These are phyloP conservation scores for Halteria grandinella DNA, from an alignment of 73 alveolate species.

Conservation along the genomic window DNA sequence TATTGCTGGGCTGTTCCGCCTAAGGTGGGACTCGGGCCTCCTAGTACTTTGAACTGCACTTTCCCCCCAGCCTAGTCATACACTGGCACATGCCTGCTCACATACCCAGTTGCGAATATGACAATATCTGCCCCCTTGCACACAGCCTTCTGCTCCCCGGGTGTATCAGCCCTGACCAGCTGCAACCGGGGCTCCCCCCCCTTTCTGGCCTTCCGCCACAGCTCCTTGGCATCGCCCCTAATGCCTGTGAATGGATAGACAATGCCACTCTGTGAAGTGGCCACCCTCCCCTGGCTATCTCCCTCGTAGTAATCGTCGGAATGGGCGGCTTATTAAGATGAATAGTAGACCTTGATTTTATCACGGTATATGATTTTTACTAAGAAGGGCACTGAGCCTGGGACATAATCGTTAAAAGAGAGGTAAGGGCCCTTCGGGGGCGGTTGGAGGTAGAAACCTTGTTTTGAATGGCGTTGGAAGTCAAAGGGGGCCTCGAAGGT, in stretches of 20 bases:
- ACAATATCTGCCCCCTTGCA: slow-evolving; percentile 43
- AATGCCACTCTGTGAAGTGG: slow-evolving; percentile 52
- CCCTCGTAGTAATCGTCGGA: slow-evolving; percentile 39
- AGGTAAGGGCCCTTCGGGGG: no score
- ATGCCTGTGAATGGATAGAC: slow-evolving; percentile 68
- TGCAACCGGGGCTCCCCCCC: slow-evolving; percentile 35
- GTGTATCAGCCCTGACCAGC: slow-evolving; percentile 27
- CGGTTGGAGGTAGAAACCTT: no score
- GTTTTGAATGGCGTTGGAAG: no score
- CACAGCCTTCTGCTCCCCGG: not conserved
- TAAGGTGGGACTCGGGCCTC: not conserved
- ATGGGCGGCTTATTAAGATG: slow-evolving; percentile 25
- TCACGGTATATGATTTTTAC: slow-evolving; percentile 34
- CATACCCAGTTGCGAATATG: slow-evolving; percentile 60
- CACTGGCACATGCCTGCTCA: slow-evolving; percentile 17
- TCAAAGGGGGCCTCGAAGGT: no score
- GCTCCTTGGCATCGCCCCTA: slow-evolving; percentile 72
- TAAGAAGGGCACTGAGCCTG: no score
- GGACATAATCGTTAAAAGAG: no score
- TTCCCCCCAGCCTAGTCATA: slow-evolving; percentile 20
- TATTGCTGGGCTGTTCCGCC: not conserved
- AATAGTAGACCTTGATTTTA: slow-evolving; percentile 47
- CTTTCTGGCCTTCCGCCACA: slow-evolving; percentile 27
- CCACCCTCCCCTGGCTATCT: slow-evolving; percentile 6
- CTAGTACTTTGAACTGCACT: not conserved